Evolutionary conservation across 179 eudicot genomes (phyloP).

Genomic region (Carnegiea gigantea): DNA sequence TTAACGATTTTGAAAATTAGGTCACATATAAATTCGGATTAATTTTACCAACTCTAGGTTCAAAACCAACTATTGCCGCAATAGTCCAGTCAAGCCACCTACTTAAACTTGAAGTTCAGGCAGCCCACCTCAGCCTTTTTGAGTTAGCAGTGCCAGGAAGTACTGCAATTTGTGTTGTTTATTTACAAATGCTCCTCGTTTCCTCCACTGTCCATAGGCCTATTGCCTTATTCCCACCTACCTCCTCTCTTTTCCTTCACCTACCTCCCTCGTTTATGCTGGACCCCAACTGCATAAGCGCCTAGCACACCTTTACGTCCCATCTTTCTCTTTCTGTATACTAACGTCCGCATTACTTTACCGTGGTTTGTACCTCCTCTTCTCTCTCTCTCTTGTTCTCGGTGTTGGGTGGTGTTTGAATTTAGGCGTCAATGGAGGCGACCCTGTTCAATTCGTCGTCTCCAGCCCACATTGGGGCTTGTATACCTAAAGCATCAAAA

Average conservation of each 20-base stretch:
- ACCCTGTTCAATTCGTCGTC: conserved; percentile 9
- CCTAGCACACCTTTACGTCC: neutral
- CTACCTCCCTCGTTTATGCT: neutral
- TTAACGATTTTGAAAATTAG: no score
- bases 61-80: no score
- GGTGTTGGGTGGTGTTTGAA: no score
- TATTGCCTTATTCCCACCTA: neutral
- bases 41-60: no score
- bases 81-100: no score
- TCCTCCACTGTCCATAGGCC: neutral
- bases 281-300: neutral
- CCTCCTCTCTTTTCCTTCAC: neutral
- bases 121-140: no score
- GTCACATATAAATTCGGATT: no score
- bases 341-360: neutral
- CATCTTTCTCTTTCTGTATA: neutral
- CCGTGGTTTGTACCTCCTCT: neutral
- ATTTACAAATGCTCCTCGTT: neutral
- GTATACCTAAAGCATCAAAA: conserved; percentile 8
- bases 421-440: conserved; percentile 19
- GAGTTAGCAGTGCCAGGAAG: no score
- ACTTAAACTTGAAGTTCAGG: no score
- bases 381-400: neutral
- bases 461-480: neutral
- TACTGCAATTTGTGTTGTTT: no score